Evolutionary conservation across 768 basidiomycete genomes (phyloP), one percentile per base, ranked within the genome.

Genomic region (Tremella yokohamensis): DNA sequence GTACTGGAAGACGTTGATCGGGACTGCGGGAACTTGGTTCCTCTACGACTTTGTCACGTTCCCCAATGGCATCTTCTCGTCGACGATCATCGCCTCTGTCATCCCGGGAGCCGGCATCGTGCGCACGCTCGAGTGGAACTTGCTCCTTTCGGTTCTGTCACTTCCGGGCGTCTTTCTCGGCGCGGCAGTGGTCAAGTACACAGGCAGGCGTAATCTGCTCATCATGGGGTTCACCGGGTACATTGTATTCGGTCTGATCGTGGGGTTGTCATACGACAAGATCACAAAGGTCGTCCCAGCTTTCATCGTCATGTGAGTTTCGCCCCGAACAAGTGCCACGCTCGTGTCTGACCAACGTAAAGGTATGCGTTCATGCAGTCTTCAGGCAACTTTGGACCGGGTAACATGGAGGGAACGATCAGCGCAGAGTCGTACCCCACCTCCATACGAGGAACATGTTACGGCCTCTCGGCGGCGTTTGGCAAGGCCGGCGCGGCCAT

Each of bases 21-120:
- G n/a, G n/a, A n/a, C n/a, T n/a, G n/a, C n/a, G n/a, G 52, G 40
- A n/a, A n/a, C n/a, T n/a, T n/a, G n/a, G n/a, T n/a, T n/a, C n/a
- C n/a, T n/a, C n/a, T 87, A 87, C 64, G 86, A 87, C 74, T 86
- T 86, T 57, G 83, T 88, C 26, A 84, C 84, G 3, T 87, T 86
- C 72, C 87, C 85, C 0, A 87, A 87, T 62, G 85, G 85, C 16
- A 83, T 86, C 3, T 87, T 86, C 76, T 16, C 2, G 8, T 74
- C 83, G 8, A 81, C 83, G 2, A 87, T 87, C 57, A 86, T 88
- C 26, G 81, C 85, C 3, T 83, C 82, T 49, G 82, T 88, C 26
- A 84, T 87, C 44, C 80, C 83, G 40, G 78, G 79, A 3, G 78
- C 62, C 0, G 64, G 65, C 7, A 24, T 77, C 16, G 84, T 83